Percentiles rank a stretch among this genome's conserved stretches.
Conservation (phyloP, 2,329 filamentous ascomycete genomes). For the Monosporascus cannonballus region DNA sequence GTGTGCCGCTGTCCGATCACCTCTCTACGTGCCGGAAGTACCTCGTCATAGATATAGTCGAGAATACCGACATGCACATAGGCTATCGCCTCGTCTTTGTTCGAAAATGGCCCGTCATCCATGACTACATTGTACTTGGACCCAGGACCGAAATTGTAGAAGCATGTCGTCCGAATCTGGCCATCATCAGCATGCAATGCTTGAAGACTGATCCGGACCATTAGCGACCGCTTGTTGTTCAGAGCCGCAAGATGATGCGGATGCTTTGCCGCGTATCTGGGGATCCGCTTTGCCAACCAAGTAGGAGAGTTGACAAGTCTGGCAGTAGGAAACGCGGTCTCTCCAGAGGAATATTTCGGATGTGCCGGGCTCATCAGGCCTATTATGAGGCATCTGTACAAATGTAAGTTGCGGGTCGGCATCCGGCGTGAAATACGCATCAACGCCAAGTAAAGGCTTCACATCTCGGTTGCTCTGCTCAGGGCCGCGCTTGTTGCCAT, state of each 20-base stretch:
- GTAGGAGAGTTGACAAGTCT: neutral
- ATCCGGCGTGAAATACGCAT: neutral
- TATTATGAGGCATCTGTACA: no score
- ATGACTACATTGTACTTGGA: neutral
- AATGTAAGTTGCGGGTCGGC: neutral
- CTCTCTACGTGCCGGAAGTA: no score
- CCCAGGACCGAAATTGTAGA: neutral
- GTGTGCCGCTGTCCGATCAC: no score
- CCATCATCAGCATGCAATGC: neutral
- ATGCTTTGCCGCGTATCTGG: neutral
- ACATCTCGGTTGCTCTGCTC: neutral
- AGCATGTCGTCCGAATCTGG: neutral
- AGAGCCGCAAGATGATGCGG: neutral
- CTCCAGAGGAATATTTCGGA: neutral
- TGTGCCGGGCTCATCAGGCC: no score
- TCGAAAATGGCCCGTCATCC: neutral
- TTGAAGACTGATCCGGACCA: neutral
- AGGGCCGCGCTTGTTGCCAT: neutral
- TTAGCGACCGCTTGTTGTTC: neutral
- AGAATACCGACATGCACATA: neutral
- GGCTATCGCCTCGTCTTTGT: neutral
- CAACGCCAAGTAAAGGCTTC: neutral
- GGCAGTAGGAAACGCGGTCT: neutral
- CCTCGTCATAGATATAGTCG: neutral
- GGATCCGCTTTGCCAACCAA: neutral